Evolutionary conservation across 176 grass and related monocot genomes (phyloP).

Genomic region (Poa pratensis): DNA sequence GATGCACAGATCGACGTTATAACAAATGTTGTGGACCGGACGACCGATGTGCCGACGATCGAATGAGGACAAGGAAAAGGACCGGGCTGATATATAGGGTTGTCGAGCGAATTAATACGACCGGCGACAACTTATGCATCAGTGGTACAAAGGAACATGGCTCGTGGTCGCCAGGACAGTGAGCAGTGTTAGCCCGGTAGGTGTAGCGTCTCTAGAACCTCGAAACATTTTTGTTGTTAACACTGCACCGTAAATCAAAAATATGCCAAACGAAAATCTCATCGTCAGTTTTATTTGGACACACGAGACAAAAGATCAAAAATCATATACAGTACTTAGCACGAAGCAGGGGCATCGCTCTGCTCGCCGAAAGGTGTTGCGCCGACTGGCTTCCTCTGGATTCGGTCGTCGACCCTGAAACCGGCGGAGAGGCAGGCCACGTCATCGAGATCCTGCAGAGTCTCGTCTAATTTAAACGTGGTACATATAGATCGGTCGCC

Average conservation of each 20-base stretch:
- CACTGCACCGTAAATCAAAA: no score
- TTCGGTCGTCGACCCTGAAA: not conserved
- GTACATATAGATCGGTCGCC: not conserved
- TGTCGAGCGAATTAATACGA: not conserved
- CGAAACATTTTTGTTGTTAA: not conserved
- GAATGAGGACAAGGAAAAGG: not conserved
- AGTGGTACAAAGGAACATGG: not conserved
- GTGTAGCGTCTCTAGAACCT: no score
- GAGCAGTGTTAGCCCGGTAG: no score
- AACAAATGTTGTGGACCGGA: not conserved
- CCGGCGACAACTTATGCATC: not conserved
- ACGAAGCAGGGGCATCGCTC: no score
- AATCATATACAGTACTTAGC: not conserved
- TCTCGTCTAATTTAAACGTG: no score
- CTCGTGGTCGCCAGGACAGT: not conserved
- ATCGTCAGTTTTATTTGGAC: not conserved
- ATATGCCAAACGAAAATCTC: not conserved
- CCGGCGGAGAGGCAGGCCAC: not conserved
- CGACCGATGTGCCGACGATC: not conserved
- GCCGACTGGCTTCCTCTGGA: not conserved
- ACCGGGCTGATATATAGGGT: not conserved
- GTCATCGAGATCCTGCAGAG: not conserved
- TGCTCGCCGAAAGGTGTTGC: no score
- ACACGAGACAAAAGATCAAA: not conserved
- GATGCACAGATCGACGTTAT: not conserved